Evolutionary conservation across 805 yeast genomes (phyloP), one percentile per base, ranked within the genome.

Genomic region (Candida mattraensis): DNA sequence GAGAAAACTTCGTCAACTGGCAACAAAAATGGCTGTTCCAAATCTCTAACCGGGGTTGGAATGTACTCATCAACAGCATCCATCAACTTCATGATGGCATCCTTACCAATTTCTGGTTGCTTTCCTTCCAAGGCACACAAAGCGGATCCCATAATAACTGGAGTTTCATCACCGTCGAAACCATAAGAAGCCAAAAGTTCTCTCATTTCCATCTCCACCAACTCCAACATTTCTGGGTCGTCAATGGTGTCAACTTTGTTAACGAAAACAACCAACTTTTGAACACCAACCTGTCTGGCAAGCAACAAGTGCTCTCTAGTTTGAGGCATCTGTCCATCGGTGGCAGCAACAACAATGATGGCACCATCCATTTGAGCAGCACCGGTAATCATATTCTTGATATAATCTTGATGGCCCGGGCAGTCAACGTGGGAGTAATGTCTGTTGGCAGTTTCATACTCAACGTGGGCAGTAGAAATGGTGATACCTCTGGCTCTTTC

Each of bases 341-440:
- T 75, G 47, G 99, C 99, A 60, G 98, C 99, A 66, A 93, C 98
- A 45, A 91, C 98, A 71, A 91, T 91, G 56, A 91, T 89, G 52
- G 97, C 98, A 76, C 98, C 97, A 67, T 91, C 98, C 97, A 89
- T 89, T 68, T 91, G 96, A 57, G 98, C 96, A 58, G 98, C 97
- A 82, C 98, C 98, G 51, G 96, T 87, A 67, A 91, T 91, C 98
- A 91, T 91, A 70, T 91, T 91, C 76, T 91, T 91, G 70, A 91
- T 91, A 71, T 89, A 91, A 76, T 91, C 98, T 50, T 95, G 93
- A 78, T 91, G 98, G 60, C 98, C 98, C 38, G 97, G 97, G 68
- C 96, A 87, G 76, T 89, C 98, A 53, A 89, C 96, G 66, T 89
- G 97, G 54, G 98, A 91, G 61, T 89, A 89, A 68, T 91, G 98